These are phyloP conservation scores for Ehretia macrophylla DNA, from an alignment of 257 asterid genomes.

Conservation along the genomic window DNA sequence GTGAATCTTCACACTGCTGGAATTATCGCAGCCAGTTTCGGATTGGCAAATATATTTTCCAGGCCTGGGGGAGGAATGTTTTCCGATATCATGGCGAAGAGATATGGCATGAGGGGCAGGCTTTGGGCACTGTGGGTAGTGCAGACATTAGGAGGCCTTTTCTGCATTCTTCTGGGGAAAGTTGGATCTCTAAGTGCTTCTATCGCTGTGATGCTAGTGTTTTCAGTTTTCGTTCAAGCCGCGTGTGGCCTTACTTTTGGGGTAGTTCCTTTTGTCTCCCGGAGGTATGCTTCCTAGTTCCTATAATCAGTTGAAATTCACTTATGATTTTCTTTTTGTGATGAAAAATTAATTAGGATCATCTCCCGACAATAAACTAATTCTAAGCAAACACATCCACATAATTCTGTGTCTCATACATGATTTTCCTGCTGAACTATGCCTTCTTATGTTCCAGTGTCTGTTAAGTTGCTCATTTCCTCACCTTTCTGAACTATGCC, in stretches of 20 bases:
- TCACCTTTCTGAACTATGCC: too few species aligned
- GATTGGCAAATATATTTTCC: constrained; percentile 67
- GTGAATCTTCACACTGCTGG: constrained; percentile 78
- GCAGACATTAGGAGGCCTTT: constrained; percentile 65
- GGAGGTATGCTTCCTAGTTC: constrained; percentile 46
- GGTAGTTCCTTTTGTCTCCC: constrained; percentile 71
- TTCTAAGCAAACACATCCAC: too few species aligned
- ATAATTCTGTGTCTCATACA: too few species aligned
- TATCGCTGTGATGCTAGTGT: constrained; percentile 54
- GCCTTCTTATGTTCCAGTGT: too few species aligned
- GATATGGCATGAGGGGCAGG: constrained; percentile 80
- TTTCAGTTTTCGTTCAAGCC: constrained; percentile 79
- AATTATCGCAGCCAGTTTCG: constrained; percentile 76
- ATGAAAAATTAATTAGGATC: too few species aligned
- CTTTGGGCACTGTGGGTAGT: constrained; percentile 69
- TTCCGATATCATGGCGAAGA: constrained; percentile 57
- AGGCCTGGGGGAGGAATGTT: constrained; percentile 80
- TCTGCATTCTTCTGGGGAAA: constrained; percentile 61
- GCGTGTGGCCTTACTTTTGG: constrained; percentile 96
- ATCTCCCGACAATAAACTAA: too few species aligned
- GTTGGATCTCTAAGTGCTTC: constrained; percentile 52
- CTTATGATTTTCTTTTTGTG: too few species aligned
- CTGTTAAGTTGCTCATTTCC: too few species aligned
- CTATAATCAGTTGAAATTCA: background rate
- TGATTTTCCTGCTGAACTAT: too few species aligned